Evolutionary conservation across 1,139 yeast genomes (phyloP), one percentile per base, ranked within the genome.

Genomic region (Scheffersomyces insectosa): DNA sequence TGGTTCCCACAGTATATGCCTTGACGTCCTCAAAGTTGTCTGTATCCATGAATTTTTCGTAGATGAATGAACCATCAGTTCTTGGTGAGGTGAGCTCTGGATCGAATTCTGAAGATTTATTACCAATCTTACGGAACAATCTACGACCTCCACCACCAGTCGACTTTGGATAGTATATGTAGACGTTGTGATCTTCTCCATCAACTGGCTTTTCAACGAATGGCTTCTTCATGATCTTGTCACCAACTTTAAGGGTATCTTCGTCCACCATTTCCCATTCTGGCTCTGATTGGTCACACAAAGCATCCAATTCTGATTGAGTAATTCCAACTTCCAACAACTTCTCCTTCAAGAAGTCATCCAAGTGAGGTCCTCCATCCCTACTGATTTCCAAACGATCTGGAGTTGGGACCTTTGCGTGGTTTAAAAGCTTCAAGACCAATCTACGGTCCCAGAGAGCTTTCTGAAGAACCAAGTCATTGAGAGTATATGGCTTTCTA

Each of bases 181-280:
- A 89, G 37, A 95, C 93, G 62, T 95, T 95, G 66, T 95, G 99
- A 64, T 95, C 97, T 66, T 95, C 99, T 38, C 99, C 99, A 66
- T 95, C 97, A 6, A 93, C 99, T 1, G 99, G 99, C 57, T 95
- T 95, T 64, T 95, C 99, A 28, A 95, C 99, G 72, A 83, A 95
- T 7, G 99, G 99, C 59, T 95, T 95, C 37, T 72, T 75, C 66
- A 95, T 69, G 11, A 72, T 69, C 53, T 80, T 65, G 3, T 96
- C 97, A 50, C 87, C 81, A 23, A 93, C 93, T 45, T 72, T 73
- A 43, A 95, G 75, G 0, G 97, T 89, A 59, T 95, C 98, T n/a
- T 69, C 75, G 63, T 89, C 88, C n/a, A 85, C 54, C 98, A 95
- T 88, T 54, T 77, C 78, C 95, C 97, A 90, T 29, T 79, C 70